Evolutionary conservation across 331 rosid species (phyloP), one percentile per base, ranked within the genome.

Genomic region (Pyracantha coccinea): DNA sequence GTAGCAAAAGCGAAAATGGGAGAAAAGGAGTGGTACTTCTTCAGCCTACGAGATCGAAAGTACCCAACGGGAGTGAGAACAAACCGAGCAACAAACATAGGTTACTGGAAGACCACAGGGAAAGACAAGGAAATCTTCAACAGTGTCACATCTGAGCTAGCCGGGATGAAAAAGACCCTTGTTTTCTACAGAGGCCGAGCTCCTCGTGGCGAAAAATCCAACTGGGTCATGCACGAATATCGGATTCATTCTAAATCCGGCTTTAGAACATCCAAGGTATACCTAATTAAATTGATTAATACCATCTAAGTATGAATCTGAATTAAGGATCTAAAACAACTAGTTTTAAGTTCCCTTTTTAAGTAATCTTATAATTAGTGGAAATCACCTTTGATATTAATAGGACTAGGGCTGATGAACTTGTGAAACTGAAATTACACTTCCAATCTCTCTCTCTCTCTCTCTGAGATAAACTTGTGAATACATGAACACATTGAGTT

Each of bases 201-300:
- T 52, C 99, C 99, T 0, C 81, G 99, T 81, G 99, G 99, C 55
- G 97, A 94, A 76, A 94, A 94, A 77, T 68, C 88, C 66, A 94
- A 90, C 73, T 91, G 99, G 99, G 96, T 94, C 78, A 94, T 94
- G 93, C 99, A 94, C 76, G 99, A 94, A 86, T 94, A 94, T 27
- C 96, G 99, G 68, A 75, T 87, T 78, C 93, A 90, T 81, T 83
- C 95, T 11, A 90, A 92, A 80, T 82, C 97, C 19, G 79, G 68
- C 71, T 87, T 80, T 68, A 73, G 93, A 87, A 79, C 80, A 8
- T 83, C 75, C 72, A 91, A 89, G 94, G 98, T 95, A 38, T 38
- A 63, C 35, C 63, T 58, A 58, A 58, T 58, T 58, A 58, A 23
- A 58, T 58, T 58, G 29, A 23, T 58, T 50, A 47, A 47, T 59